Evolutionary conservation across 2,329 filamentous ascomycete genomes (phyloP), one percentile per base, ranked within the genome.

Genomic region (Xylaria digitata): DNA sequence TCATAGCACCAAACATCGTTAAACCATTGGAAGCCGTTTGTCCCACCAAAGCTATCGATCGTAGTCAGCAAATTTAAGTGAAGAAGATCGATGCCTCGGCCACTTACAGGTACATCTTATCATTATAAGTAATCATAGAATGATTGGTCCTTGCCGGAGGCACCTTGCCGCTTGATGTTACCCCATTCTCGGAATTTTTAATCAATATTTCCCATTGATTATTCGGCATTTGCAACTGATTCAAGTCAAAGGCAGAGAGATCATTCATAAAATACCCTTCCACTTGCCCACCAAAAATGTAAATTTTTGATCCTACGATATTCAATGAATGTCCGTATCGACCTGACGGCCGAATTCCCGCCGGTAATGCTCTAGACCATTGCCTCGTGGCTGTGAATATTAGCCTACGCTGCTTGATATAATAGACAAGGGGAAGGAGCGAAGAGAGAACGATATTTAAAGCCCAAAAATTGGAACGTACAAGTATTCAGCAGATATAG

Each of bases 261-360:
- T 99, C 96, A 75, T 99, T 99, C 89, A 99, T 98, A 77, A 99
- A 99, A 77, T 91, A 94, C 4, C 95, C 96, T 78, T 99, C 96
- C 1, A 98, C 95, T 76, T 99, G 96, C 57, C 96, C 96, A 77
- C 96, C 96, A 77, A 99, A 99, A 34, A 99, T 92, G 81, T 93
- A 99, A 49, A 99, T 95, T 78, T 96, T 98, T 67, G 96, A 98
- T 30, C 95, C 95, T 1, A 99, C 82, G 46, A 99, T 98, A 77
- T 98, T 99, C 68, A 99, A 81, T 0, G 96, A 97, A 78, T 99
- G 96, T 6, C 96, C 96, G 74, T 99, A 99, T 72, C 96, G 91
- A 55, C 96, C 96, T 6, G 93, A 89, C 1, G 96, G 96, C 65
- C 94, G 87, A 43, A 92, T 88, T 1, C 94, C 94, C 13, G 93